Evolutionary conservation across 176 grass and related monocot species (phyloP).

Genomic region (Elaeis guineensis): DNA sequence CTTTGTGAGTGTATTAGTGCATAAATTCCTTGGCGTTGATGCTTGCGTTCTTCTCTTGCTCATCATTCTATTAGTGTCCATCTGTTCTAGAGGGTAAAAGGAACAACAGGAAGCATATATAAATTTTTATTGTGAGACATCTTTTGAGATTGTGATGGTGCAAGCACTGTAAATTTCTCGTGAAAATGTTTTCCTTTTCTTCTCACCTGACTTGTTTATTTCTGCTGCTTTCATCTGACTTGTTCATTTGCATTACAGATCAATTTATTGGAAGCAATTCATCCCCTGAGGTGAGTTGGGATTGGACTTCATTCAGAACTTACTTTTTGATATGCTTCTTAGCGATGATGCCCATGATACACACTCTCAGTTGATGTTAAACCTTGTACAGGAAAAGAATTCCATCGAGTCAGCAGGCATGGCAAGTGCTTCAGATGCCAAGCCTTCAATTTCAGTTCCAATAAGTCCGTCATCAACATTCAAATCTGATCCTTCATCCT

Average conservation of each 20-base stretch:
- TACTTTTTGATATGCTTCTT: too few species aligned
- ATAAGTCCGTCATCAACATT: constrained; percentile 23
- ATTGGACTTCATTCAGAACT: not conserved
- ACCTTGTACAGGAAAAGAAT: not conserved
- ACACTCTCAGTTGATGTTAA: too few species aligned
- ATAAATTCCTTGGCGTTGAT: too few species aligned
- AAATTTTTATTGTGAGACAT: too few species aligned
- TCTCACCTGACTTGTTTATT: constrained; percentile 19
- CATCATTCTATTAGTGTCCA: too few species aligned
- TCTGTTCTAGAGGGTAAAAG: too few species aligned
- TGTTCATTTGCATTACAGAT: constrained; percentile 7
- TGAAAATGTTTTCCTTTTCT: constrained; percentile 13
- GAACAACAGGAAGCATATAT: too few species aligned
- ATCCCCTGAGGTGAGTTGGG: constrained; percentile 37
- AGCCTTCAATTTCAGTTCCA: constrained; percentile 34
- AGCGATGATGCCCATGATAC: too few species aligned
- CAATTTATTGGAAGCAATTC: constrained; percentile 37
- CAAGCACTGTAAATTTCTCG: not conserved
- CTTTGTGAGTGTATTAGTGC: not conserved
- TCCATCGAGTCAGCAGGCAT: not conserved
- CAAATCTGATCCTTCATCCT: constrained; percentile 9
- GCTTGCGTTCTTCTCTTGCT: too few species aligned
- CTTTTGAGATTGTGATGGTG: too few species aligned
- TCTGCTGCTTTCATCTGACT: constrained; percentile 27
- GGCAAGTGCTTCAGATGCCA: constrained; percentile 34